These are phyloP conservation scores for Solanum medicagineum DNA, from an alignment of 257 asterid species.

Conservation along the genomic window DNA sequence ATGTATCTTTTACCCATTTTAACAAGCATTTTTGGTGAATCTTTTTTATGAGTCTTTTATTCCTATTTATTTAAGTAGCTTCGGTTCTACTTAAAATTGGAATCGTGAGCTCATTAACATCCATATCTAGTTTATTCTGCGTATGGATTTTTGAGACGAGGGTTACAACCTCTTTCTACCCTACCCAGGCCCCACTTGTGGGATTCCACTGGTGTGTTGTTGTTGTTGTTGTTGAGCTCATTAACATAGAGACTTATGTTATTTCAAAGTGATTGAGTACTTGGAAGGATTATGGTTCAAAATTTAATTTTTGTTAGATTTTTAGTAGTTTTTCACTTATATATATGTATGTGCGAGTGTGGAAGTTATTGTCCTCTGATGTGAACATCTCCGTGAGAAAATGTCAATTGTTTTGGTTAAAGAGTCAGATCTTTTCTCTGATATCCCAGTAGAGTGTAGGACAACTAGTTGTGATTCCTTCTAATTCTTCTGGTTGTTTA, in stretches of 20 bases:
- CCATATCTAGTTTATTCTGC: no score
- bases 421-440: background rate
- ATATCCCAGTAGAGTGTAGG: background rate
- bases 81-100: background rate
- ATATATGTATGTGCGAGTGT: background rate
- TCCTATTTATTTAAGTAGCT: background rate
- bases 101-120: background rate
- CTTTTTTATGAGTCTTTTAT: background rate
- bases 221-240: background rate
- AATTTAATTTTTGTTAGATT: background rate
- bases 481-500: background rate
- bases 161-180: no score
- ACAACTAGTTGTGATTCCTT: background rate
- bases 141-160: no score
- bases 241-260: background rate
- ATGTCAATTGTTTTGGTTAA: background rate
- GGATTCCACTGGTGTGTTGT: no score
- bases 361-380: background rate
- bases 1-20: background rate
- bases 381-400: background rate
- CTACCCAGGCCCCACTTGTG: no score
- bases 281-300: background rate
- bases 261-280: background rate
- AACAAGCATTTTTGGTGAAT: background rate
- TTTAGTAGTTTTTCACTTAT: background rate